Conservation (phyloP, 2,329 filamentous ascomycete species). For the Ophiostoma angusticollis region DNA sequence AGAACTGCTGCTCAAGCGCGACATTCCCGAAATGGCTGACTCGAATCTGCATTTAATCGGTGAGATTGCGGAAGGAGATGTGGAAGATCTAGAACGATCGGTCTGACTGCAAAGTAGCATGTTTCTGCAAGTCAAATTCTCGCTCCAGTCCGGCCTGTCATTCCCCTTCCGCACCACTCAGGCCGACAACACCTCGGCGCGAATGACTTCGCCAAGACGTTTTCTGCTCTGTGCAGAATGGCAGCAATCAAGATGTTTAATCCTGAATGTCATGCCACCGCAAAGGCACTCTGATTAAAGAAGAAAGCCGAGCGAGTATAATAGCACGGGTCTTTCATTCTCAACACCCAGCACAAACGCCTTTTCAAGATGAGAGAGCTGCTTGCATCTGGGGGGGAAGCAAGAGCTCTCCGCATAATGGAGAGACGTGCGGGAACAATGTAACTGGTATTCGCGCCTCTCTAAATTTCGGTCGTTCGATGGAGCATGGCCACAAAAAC, state of each 20-base stretch:
- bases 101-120: no score
- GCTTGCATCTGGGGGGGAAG: constrained; percentile 19
- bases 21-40: constrained; percentile 85
- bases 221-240: constrained; percentile 9
- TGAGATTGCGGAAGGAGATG: constrained; percentile 50
- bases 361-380: constrained; percentile 40
- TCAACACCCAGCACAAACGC: constrained; percentile 59
- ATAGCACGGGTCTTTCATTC: constrained; percentile 45
- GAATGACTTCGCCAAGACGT: constrained; percentile 32
- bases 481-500: not conserved
- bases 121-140: no score
- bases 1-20: constrained; percentile 87
- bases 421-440: constrained; percentile 56
- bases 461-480: no score
- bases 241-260: not conserved
- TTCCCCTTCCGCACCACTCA: constrained; percentile 34
- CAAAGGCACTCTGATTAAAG: constrained; percentile 60
- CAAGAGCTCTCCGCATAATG: constrained; percentile 33
- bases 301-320: constrained; percentile 40
- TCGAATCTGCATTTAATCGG: constrained; percentile 72
- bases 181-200: constrained; percentile 65
- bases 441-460: constrained; percentile 53
- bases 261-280: constrained; percentile 17
- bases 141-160: no score
- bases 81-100: no score